Evolutionary conservation across 768 basidiomycete genomes (phyloP).

Genomic region (Tylopilus sp.): DNA sequence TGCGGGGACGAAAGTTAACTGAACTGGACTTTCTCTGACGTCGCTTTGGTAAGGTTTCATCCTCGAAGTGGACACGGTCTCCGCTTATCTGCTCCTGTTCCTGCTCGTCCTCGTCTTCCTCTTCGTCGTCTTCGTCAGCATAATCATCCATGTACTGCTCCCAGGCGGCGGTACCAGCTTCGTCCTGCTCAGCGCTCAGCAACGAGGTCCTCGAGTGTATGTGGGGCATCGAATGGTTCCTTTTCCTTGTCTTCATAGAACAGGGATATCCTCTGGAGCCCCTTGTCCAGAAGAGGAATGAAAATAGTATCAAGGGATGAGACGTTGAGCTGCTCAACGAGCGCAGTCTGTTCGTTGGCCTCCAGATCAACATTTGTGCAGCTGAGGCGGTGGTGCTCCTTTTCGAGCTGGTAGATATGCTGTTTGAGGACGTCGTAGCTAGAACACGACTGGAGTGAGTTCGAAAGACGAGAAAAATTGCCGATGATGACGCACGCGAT

Average conservation of each 20-base stretch:
- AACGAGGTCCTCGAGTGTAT: slow-evolving; percentile 55
- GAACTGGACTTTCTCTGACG: too few species aligned
- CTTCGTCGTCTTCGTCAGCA: slow-evolving; percentile 54
- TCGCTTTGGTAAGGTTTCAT: slow-evolving; percentile 6
- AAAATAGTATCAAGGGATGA: slow-evolving; percentile 60
- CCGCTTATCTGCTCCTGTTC: slow-evolving; percentile 19
- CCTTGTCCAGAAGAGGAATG: slow-evolving; percentile 70
- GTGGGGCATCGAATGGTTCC: slow-evolving; percentile 61
- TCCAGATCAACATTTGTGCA: slow-evolving; percentile 53
- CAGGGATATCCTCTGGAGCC: slow-evolving; percentile 71
- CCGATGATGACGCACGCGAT: slow-evolving; percentile 59
- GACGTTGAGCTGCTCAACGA: slow-evolving; percentile 42
- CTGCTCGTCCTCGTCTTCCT: slow-evolving; percentile 53
- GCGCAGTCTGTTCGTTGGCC: slow-evolving; percentile 53
- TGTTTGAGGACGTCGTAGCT: slow-evolving; percentile 86
- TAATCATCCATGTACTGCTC: slow-evolving; percentile 50
- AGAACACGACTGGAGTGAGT: background rate
- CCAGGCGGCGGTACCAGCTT: slow-evolving; percentile 47
- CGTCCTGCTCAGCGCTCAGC: slow-evolving; percentile 60
- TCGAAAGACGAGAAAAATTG: background rate
- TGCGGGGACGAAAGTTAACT: background rate
- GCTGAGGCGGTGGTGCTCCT: slow-evolving; percentile 56
- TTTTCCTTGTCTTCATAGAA: slow-evolving; percentile 81
- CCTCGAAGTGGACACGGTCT: slow-evolving; percentile 30
- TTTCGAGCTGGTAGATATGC: slow-evolving; percentile 82